Conservation (phyloP, 2,329 filamentous ascomycete species). For the Diplodia sapinea region DNA sequence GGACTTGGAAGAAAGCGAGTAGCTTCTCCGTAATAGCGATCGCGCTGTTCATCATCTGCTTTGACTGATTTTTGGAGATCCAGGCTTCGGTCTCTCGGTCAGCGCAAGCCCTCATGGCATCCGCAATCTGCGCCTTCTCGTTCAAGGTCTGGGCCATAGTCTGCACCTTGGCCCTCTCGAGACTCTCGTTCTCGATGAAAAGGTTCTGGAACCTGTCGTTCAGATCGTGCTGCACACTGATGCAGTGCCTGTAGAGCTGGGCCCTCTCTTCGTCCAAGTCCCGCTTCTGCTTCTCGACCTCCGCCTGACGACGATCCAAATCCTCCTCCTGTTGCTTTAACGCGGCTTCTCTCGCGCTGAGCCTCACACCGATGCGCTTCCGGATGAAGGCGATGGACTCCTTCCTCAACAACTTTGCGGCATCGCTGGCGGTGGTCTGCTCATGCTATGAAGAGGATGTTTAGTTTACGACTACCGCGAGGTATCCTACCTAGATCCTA, state of each 20-base stretch:
- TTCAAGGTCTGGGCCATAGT: not conserved
- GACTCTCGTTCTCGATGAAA: not conserved
- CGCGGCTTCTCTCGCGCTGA: not conserved
- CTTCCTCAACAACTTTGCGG: not conserved
- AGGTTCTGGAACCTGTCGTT: not conserved
- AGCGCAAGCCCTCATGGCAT: not conserved
- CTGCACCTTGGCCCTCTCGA: not conserved
- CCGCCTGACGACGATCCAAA: not conserved
- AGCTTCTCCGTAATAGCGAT: not conserved
- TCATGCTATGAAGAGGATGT: not conserved
- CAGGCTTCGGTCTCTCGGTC: not conserved
- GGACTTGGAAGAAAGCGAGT: not conserved
- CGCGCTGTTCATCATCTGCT: not conserved
- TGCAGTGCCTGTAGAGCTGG: not conserved
- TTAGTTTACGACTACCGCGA: not conserved
- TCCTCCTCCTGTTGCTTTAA: not conserved
- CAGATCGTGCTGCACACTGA: not conserved
- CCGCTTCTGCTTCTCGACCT: constrained; percentile 9
- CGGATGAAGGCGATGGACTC: not conserved
- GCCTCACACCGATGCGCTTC: not conserved
- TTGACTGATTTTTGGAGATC: not conserved
- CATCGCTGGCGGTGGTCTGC: not conserved
- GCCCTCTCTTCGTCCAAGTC: not conserved
- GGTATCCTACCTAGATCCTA: too few species aligned
- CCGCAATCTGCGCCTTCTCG: not conserved